Conservation (phyloP, 352 stramenopile species). For the Phytophthora pini region DNA sequence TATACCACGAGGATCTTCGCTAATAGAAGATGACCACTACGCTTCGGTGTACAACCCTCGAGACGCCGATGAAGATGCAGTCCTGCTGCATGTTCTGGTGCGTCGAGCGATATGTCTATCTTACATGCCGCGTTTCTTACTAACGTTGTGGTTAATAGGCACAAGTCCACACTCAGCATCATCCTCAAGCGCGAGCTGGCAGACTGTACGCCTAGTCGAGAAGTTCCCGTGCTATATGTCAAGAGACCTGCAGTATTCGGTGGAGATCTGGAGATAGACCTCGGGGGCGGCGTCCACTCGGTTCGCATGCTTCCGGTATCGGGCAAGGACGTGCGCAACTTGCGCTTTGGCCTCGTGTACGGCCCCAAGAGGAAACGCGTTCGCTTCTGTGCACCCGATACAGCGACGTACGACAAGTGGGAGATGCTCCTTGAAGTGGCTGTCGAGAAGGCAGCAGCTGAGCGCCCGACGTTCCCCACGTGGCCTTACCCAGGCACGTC, state of each 20-base stretch:
- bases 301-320: conserved; percentile 43
- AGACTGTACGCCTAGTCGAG: conserved; percentile 31
- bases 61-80: conserved; percentile 44
- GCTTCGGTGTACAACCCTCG: conserved; percentile 33
- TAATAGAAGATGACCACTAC: conserved; percentile 23
- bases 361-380: conserved; percentile 39
- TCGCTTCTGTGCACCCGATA: conserved; percentile 32
- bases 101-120: neutral
- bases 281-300: conserved; percentile 23
- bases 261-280: conserved; percentile 38
- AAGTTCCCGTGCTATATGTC: conserved; percentile 35
- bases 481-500: conserved; percentile 23
- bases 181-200: conserved; percentile 31
- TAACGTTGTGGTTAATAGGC: conserved; percentile 18
- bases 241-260: conserved; percentile 23
- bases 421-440: conserved; percentile 35
- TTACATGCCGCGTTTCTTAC: neutral
- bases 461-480: conserved; percentile 31
- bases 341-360: conserved; percentile 41
- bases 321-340: conserved; percentile 36
- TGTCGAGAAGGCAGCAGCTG: conserved; percentile 36
- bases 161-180: conserved; percentile 38
- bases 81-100: conserved; percentile 39
- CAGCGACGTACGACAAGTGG: conserved; percentile 38
- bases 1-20: neutral